Base-by-base conservation (phyloP, 2,329 filamentous ascomycete species). In the Epichloe aotearoae region DNA sequence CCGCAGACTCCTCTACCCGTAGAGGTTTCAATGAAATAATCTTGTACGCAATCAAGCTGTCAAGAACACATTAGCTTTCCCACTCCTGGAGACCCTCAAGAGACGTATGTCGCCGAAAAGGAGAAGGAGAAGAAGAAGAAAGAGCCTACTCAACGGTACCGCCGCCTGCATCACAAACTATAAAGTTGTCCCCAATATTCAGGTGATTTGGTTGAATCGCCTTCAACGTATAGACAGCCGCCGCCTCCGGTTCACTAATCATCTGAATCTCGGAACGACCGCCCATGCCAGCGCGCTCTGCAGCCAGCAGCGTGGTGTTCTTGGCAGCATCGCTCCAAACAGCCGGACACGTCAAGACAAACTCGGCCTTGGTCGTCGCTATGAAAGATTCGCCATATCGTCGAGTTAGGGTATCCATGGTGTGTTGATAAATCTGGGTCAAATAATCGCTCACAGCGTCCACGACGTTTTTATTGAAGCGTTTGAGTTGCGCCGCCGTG, bases 291-390 rank as follows among this genome's bases (percentile, higher is more conserved):
- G 86, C 87, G 52, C 81, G 73, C 68, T 89, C 83, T 11, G 86
- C 86, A 5, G 86, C 87, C 61, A 85, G 79, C 46, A 89, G 67
- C 2, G 86, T 91, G 5, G 85, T 86, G 64, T 88, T 86, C 69
- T 90, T 91, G n/a, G 86, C 87, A 0, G 84, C 79, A 63, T 93
- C 87, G 23, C 82, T 87, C 87, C 87, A 93, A 7, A 91, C 85
- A 7, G 87, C 87, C 7, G 87, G 87, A 48, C 86, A 87, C 1
- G 86, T 91, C 50, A 93, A 72, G 46, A 91, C 84, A 58, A 87
- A 90, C 54, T 90, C 82, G 39, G 88, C 81, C 58, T 81, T 82
- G 5, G 85, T 89, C 7, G 78, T 80, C 6, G 77, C 76, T 80
- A 90, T 87, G 60, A 91, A 90, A 0, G 80, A 82, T 66, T 86